Base-by-base conservation (phyloP, 352 stramenopile species). In the Phytophthora europaea region DNA sequence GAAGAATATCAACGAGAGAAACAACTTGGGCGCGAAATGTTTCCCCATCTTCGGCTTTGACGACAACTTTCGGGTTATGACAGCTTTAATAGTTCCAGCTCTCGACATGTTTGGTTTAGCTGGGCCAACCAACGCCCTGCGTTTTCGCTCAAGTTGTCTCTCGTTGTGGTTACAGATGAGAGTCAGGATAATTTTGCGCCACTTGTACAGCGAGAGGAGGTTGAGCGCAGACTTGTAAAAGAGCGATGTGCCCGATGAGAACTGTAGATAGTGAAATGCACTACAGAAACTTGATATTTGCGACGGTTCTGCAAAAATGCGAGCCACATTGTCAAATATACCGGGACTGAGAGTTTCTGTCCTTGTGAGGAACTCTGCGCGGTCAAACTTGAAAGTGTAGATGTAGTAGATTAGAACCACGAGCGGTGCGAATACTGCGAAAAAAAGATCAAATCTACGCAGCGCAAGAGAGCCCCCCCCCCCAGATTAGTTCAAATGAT, bases 231-330 rank as follows among this genome's bases (percentile, higher is more conserved):
- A 78, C 20, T 87, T 88, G 20, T 79, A 69, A 13, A 76, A 61
- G 0, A 88, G 36, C 7, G 47, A 67, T 1, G 48, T 52, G 0
- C 64, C 45, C 0, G 78, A 72, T 26, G 65, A 76, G 61, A 91
- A 76, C 57, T 81, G 82, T 26, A 91, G 23, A 23, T 83, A 82
- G 28, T 73, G 72, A 59, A 90, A 89, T 8, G 73, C 82, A 13
- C 77, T 80, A 6, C 80, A 76, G 10, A 54, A 54, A 54, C 48
- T 33, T 7, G 48, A 54, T 28, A 54, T 54, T 9, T 54, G 48
- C 20, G 48, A 54, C 18, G 52, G 52, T 8, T 58, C 52, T 38
- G 16, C 52, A 38, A 58, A 58, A 38, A 58, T 38, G 15, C 52
- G 52, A 22, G 52, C 52, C 23, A 58, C 28, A 20, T 22, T 18